A percentile compares a stretch with the other conserved stretches of the same genome.
phyloP scores from a whole-genome alignment of 257 asterid species.

The Nicotiana attenuata region DNA sequence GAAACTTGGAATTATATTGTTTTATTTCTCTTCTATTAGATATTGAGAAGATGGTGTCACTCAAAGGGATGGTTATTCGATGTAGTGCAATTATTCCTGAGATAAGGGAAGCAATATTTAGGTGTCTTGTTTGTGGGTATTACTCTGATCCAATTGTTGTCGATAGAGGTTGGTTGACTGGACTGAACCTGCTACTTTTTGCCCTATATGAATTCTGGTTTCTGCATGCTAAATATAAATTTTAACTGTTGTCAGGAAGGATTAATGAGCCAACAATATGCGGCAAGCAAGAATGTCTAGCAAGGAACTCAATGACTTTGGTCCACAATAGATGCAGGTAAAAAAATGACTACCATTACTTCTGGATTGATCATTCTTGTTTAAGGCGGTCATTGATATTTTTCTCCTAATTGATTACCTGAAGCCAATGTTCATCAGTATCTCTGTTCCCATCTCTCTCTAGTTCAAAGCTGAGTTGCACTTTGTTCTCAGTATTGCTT shows the following conservation, averaged over 20 bases:
- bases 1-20: background rate
- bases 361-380: background rate
- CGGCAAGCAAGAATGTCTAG: conserved; percentile 80
- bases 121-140: conserved; percentile 94
- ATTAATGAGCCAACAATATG: conserved; percentile 74
- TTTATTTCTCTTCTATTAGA: conserved; percentile 36
- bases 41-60: conserved; percentile 92
- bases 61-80: conserved; percentile 94
- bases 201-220: background rate
- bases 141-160: conserved; percentile 85
- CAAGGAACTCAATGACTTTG: conserved; percentile 84
- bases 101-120: conserved; percentile 89
- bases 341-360: background rate
- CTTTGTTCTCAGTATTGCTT: background rate
- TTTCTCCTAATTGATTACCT: background rate
- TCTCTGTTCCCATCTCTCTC: background rate
- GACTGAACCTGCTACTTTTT: background rate
- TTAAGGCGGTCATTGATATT: background rate
- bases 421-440: background rate
- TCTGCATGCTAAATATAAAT: background rate
- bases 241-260: conserved; percentile 52
- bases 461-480: background rate
- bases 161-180: conserved; percentile 61
- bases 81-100: conserved; percentile 97
- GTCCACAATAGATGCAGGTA: conserved; percentile 99